Base-by-base conservation (phyloP, 2,329 filamentous ascomycete species). In the Coniochaeta sp. region DNA sequence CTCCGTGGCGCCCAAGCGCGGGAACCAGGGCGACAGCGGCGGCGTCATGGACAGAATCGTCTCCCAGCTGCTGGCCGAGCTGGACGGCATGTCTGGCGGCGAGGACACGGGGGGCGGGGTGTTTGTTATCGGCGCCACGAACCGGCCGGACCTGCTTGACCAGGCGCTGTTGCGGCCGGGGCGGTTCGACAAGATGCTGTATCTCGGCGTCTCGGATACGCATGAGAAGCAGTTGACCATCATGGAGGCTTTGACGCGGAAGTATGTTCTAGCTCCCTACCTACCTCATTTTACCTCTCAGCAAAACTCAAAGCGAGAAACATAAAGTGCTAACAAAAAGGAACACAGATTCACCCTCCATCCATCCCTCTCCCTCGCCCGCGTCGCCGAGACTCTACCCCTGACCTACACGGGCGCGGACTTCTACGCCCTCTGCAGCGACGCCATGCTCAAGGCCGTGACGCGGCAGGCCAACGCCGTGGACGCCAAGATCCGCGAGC, bases 21-120 rank as follows among this genome's bases (percentile, higher is more conserved):
- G 95, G 40, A 98, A 98, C 69, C 93, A 98, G 74, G 95, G 95
- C 57, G 95, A 98, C 69, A 96, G 91, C 64, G 93, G 95, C 61
- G 95, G 95, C 70, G 95, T 98, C 60, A 98, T 98, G 93, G 95
- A 98, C 72, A 87, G 95, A 60, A 98, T 98, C 65, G 93, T 99
- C 58, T 95, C 89, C 62, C 95, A 98, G 77, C 79, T 99, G 52
- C 83, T 99, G 12, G 95, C 95, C 0, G 95, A 99, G 75, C 80
- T 99, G 24, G 95, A 99, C 71, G 95, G 95, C 58, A 99, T 99
- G 95, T 97, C 93, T 58, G 89, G 93, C 65, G 93, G 91, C 17
- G 91, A 92, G 62, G 91, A 93, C 64, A 85, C 83, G 0, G 83
- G 79, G 11, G 90, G 90, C 12, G 92, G 93, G 22, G 93, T 98